Evolutionary conservation across 23 red algal species (phyloP).

Genomic region (Gracilaria vermiculophylla): DNA sequence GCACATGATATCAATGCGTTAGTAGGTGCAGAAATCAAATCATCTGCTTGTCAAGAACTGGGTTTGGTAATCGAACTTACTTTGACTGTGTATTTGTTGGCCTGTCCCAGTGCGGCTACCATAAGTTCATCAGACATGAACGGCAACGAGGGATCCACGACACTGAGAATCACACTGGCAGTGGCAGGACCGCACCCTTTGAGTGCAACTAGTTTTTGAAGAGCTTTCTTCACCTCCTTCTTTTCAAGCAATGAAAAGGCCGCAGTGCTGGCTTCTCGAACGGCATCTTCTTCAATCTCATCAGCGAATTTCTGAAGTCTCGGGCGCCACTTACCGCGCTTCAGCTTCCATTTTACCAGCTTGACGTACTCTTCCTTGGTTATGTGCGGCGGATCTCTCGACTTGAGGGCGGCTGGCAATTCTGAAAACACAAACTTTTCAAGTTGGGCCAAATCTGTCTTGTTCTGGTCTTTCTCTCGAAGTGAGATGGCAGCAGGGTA

Average conservation of each 20-base stretch:
- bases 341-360: conserved; percentile 52
- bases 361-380: conserved; percentile 51
- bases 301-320: conserved; percentile 49
- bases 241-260: conserved; percentile 24
- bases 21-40: neutral
- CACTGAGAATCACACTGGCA: conserved; percentile 56
- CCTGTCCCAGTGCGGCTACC: neutral
- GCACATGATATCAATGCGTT: neutral
- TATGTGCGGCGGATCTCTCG: conserved; percentile 29
- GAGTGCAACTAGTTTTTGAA: conserved; percentile 26
- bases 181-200: conserved; percentile 67
- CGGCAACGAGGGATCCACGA: conserved; percentile 10
- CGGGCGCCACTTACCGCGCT: conserved; percentile 62
- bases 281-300: neutral
- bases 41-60: neutral
- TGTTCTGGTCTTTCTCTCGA: conserved; percentile 4
- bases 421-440: conserved; percentile 14
- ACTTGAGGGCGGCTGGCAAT: neutral
- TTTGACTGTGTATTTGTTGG: conserved; percentile 26
- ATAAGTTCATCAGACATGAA: conserved; percentile 68
- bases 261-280: conserved; percentile 11
- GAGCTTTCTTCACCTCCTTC: conserved; percentile 18
- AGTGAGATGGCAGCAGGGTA: neutral
- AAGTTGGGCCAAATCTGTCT: neutral
- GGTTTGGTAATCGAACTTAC: neutral